phyloP scores from a whole-genome alignment of 2,329 filamentous ascomycete species.

The Dactylellina drechsleri region DNA sequence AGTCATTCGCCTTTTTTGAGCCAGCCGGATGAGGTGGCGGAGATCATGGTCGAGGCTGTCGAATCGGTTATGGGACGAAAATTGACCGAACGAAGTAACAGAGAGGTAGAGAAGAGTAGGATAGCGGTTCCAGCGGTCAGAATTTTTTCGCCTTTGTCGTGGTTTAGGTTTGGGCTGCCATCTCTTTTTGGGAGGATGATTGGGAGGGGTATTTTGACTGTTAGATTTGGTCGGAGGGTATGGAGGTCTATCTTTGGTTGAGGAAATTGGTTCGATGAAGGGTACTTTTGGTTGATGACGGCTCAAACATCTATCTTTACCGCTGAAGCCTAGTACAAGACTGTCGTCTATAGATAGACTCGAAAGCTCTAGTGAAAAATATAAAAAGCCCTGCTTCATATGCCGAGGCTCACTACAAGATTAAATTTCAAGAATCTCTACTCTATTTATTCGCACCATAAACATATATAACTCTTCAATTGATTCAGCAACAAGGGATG shows the following conservation, averaged over 20 bases:
- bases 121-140: slow-evolving; percentile 31
- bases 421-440: too few relatives aligned
- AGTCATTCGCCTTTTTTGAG: slow-evolving; percentile 67
- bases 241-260: slow-evolving; percentile 23
- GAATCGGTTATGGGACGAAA: slow-evolving; percentile 56
- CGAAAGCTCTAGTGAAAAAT: too few relatives aligned
- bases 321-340: too few relatives aligned
- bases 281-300: too few relatives aligned
- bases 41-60: slow-evolving; percentile 62
- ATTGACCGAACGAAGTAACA: slow-evolving; percentile 38
- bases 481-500: too few relatives aligned
- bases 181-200: slow-evolving; percentile 50
- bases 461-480: too few relatives aligned
- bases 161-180: slow-evolving; percentile 54
- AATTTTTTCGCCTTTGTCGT: slow-evolving; percentile 50
- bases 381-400: too few relatives aligned
- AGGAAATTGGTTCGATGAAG: too few relatives aligned
- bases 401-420: too few relatives aligned
- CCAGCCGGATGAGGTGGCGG: slow-evolving; percentile 62
- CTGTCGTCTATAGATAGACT: too few relatives aligned
- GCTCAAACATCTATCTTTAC: too few relatives aligned
- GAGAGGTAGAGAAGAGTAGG: slow-evolving; percentile 5
- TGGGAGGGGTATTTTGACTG: slow-evolving; percentile 42
- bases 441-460: too few relatives aligned
- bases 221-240: slow-evolving; percentile 44